phyloP scores from a whole-genome alignment of 176 grass and related monocot species.

The Eragrostis curvula region DNA sequence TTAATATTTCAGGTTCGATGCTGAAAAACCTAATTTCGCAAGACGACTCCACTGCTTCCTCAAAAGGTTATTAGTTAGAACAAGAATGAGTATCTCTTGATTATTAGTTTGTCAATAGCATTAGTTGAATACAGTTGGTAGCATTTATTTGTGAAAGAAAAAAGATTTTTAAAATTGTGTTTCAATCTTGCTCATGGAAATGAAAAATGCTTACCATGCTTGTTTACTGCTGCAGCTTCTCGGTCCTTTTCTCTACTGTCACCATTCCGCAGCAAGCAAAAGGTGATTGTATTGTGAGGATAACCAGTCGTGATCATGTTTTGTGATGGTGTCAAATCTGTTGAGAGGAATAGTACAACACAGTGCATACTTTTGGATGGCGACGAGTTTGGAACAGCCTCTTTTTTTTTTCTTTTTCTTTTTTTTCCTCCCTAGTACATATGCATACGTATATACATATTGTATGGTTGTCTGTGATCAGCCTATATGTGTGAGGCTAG shows the following conservation, averaged over 20 bases:
- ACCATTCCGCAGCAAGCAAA: slow-evolving; percentile 68
- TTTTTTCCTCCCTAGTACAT: neutral
- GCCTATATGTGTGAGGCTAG: neutral
- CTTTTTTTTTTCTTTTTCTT: neutral
- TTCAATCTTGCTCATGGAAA: neutral
- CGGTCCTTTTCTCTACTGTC: slow-evolving; percentile 66
- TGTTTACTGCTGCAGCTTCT: slow-evolving; percentile 53
- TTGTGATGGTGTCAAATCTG: neutral
- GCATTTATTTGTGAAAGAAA: neutral
- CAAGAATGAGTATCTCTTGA: neutral
- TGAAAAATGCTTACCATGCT: slow-evolving; percentile 8
- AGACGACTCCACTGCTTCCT: slow-evolving; percentile 47
- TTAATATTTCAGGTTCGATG: slow-evolving; percentile 64
- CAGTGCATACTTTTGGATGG: slow-evolving; percentile 14
- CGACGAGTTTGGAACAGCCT: slow-evolving; percentile 17
- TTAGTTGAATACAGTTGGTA: neutral
- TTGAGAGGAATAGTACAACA: neutral
- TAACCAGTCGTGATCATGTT: neutral
- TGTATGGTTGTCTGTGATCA: neutral
- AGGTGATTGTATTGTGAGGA: slow-evolving; percentile 53
- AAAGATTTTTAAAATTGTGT: neutral
- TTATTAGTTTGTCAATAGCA: neutral
- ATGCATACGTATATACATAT: neutral
- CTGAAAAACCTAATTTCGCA: slow-evolving; percentile 75
- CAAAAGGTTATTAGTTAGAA: slow-evolving; percentile 48